Evolutionary conservation across 2,329 filamentous ascomycete genomes (phyloP).

Genomic region (Beauveria sp.): DNA sequence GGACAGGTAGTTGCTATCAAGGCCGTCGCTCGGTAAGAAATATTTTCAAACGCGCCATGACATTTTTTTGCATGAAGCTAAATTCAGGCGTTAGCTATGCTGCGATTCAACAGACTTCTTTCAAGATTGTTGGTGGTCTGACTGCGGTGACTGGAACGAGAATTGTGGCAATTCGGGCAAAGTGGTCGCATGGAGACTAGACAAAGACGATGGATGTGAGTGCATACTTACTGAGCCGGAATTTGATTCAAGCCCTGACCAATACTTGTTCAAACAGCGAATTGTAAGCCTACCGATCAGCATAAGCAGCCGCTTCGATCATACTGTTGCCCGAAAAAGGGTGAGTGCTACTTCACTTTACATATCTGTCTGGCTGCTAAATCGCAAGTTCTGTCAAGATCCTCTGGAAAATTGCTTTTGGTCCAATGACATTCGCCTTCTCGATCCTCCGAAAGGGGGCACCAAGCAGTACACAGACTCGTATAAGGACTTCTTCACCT

Average conservation of each 20-base stretch:
- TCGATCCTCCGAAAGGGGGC: neutral
- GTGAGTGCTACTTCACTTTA: neutral
- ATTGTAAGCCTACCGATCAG: neutral
- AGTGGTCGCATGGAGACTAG: neutral
- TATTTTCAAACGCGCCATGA: neutral
- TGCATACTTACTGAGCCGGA: neutral
- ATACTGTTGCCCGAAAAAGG: constrained; percentile 12
- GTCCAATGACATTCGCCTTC: neutral
- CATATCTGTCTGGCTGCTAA: neutral
- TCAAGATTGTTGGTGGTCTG: constrained; percentile 18
- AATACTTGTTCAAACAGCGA: neutral
- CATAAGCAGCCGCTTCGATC: neutral
- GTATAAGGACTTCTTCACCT: neutral
- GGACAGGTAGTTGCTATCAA: constrained; percentile 11
- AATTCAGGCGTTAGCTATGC: constrained; percentile 12
- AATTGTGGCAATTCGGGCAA: neutral
- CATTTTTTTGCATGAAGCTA: neutral
- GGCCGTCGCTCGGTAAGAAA: constrained; percentile 1
- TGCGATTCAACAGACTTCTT: constrained; percentile 18
- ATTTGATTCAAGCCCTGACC: neutral
- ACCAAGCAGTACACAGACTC: neutral
- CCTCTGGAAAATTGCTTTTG: neutral
- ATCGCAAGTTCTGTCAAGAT: neutral
- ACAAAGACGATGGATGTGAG: neutral
- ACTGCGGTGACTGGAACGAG: constrained; percentile 8